These are phyloP conservation scores for Microbotryum lychnidis-dioicae DNA, from an alignment of 1,284 basidiomycete genomes.

Conservation along the genomic window DNA sequence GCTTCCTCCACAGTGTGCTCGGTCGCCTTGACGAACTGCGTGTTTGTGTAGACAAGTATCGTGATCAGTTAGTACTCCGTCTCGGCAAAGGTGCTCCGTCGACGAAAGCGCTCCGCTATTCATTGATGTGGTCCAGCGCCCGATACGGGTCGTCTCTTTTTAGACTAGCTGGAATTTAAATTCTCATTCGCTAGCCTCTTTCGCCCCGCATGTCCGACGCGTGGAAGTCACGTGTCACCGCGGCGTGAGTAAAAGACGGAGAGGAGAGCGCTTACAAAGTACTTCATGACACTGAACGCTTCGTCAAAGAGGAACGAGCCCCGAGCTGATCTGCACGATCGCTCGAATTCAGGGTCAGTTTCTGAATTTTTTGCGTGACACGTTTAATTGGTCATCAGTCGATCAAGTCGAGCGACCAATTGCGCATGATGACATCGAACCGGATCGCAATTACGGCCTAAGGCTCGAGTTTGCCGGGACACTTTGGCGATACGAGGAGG, in stretches of 20 bases:
- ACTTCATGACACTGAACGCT: conserved; percentile 36
- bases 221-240: background rate
- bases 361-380: background rate
- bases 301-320: conserved; percentile 76
- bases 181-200: too few relatives aligned
- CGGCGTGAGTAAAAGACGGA: background rate
- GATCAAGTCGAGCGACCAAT: too few relatives aligned
- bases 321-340: conserved; percentile 45
- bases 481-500: too few relatives aligned
- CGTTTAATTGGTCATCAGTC: background rate
- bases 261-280: conserved; percentile 5
- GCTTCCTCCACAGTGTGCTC: conserved; percentile 75
- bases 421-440: too few relatives aligned
- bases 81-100: background rate
- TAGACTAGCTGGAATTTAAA: too few relatives aligned
- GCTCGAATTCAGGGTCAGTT: background rate
- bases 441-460: too few relatives aligned
- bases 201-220: background rate
- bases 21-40: conserved; percentile 12
- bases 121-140: too few relatives aligned
- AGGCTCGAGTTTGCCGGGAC: too few relatives aligned
- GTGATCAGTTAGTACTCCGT: conserved; percentile 12
- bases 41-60: background rate
- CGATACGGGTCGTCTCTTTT: too few relatives aligned
- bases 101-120: too few relatives aligned